phyloP scores from a whole-genome alignment of 768 basidiomycete species.

The Pleurotus ostreatus region DNA sequence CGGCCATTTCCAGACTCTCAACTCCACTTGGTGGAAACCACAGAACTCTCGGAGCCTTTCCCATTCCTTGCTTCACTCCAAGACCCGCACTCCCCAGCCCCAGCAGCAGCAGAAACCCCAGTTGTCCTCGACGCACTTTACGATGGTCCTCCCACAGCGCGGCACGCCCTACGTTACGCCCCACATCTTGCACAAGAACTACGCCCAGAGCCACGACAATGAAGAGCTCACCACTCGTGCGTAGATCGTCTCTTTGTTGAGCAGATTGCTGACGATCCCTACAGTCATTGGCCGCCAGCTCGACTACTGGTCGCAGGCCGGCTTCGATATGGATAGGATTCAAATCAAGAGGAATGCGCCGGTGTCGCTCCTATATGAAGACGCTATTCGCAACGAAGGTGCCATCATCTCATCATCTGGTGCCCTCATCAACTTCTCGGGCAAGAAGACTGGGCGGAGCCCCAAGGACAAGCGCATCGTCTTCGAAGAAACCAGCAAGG shows the following conservation, averaged over 20 bases:
- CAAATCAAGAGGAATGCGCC: conserved; percentile 93
- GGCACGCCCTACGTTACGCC: conserved; percentile 81
- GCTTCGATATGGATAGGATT: conserved; percentile 98
- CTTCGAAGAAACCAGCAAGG: conserved; percentile 93
- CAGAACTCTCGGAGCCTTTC: no score
- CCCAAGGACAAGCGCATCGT: conserved; percentile 99
- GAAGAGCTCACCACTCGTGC: conserved; percentile 56
- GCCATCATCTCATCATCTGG: conserved; percentile 96
- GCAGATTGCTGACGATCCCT: conserved; percentile 5
- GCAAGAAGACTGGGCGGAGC: conserved; percentile 96
- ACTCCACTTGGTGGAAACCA: no score
- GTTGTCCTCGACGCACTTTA: conserved; percentile 4
- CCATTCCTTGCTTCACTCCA: no score
- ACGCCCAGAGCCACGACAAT: conserved; percentile 69
- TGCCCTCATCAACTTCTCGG: conserved; percentile 98
- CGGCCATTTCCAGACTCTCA: no score
- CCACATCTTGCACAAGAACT: conserved; percentile 84
- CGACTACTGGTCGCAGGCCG: conserved; percentile 97
- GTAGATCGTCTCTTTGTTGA: conserved; percentile 18
- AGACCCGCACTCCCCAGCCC: no score
- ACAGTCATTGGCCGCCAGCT: conserved; percentile 90
- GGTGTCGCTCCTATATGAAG: conserved; percentile 89
- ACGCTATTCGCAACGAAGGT: conserved; percentile 97
- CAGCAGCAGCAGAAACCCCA: not conserved
- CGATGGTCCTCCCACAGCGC: conserved; percentile 64